These are phyloP conservation scores for Tilletia setariae DNA, from an alignment of 1,284 basidiomycete genomes.

Conservation along the genomic window DNA sequence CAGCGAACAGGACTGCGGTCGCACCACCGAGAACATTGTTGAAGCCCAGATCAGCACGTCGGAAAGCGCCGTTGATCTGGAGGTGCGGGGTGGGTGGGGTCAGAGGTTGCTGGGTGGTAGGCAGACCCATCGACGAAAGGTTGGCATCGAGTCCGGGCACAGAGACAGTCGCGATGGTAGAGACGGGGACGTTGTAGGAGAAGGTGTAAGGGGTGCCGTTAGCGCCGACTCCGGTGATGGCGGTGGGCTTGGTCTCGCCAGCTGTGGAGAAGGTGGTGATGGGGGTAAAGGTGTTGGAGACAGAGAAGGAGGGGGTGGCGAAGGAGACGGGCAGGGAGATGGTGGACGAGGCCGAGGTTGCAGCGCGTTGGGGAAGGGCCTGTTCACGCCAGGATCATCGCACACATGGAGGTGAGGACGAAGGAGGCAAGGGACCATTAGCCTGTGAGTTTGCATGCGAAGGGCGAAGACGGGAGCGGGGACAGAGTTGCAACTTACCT, in stretches of 20 bases:
- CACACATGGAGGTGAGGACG: neutral
- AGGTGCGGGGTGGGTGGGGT: neutral
- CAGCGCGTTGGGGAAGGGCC: slow-evolving; percentile 10
- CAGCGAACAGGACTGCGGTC: neutral
- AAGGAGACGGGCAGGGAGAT: neutral
- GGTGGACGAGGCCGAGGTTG: neutral
- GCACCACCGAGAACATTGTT: neutral
- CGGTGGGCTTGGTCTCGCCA: neutral
- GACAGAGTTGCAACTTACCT: neutral
- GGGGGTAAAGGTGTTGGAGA: slow-evolving; percentile 12
- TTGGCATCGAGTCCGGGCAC: neutral
- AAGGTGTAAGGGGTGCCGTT: slow-evolving; percentile 6
- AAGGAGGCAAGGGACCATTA: neutral
- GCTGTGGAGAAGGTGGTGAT: slow-evolving; percentile 5
- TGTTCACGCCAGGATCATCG: neutral
- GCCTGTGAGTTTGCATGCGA: neutral
- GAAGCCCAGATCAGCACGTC: neutral
- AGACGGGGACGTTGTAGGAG: slow-evolving; percentile 10
- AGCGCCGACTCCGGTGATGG: neutral
- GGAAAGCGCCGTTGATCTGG: neutral
- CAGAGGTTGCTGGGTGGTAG: neutral
- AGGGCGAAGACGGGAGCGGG: neutral
- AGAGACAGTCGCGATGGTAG: neutral
- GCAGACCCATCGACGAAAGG: neutral
- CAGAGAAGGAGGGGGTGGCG: neutral